Evolutionary conservation across 1,139 yeast species (phyloP), one percentile per base, ranked within the genome.

Genomic region (Blastobotrys indianensis): DNA sequence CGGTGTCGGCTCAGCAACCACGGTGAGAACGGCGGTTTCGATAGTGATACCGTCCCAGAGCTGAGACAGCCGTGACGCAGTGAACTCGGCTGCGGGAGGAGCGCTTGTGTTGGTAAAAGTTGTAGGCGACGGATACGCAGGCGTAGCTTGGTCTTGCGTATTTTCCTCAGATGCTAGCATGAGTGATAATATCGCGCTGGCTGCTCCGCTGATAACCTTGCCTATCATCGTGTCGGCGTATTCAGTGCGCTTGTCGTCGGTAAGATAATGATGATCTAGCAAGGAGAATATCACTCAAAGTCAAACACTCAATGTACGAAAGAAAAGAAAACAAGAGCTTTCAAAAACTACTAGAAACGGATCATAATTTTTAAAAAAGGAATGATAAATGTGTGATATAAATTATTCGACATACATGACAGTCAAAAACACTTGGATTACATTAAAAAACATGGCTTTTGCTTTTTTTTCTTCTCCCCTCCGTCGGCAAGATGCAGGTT

Each of bases 1-100:
- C 5, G 52, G 45, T 1, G 52, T 49, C 8, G 56, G 55, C 11
- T 41, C 47, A 4, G 38, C 53, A 4, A 46, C 46, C 2, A 39
- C 35, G 8, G 52, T 50, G 33, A 49, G 39, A 11, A 42, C 29
- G 6, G 51, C 56, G 2, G 42, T 39, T 4, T 30, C 10, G 8
- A 46, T 38, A 8, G 29, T 17, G 30, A 46, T 46, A 13, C 47
- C 46, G 4, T 36, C 29, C 53, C 53, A 50, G 8, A 50, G 41
- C 17, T 39, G 32, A 3, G 32, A 13, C 33, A 49, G 41, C 30
- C 23, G 33, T 9, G 45, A 39, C 8, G 43, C 12, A 16, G 51
- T 46, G 29, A 36, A 42, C 15, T 13, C 15, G 15, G 33, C 31
- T 29, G 31, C 15, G 15, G 33, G 15, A 13, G 33, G 12, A n/a